Percentiles rank a stretch among this genome's conserved stretches.
Conservation (phyloP, 345 rosid species). For the Populus simonii region DNA sequence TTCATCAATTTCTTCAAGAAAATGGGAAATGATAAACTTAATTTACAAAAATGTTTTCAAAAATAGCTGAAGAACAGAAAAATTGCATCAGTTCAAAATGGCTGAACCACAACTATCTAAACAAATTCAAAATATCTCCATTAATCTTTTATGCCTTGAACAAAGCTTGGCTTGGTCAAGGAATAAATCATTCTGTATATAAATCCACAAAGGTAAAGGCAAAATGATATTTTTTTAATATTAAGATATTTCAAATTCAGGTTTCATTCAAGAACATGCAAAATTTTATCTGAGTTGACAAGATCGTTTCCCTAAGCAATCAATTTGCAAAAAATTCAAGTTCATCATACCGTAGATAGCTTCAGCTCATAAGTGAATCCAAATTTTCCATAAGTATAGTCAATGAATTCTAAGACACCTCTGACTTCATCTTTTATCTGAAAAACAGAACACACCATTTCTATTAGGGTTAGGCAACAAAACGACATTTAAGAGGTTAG, state of each 20-base stretch:
- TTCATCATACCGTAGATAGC: slow-evolving; percentile 72
- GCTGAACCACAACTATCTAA: neutral
- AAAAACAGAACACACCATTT: slow-evolving; percentile 18
- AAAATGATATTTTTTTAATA: neutral
- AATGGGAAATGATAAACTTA: neutral
- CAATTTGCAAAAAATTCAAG: neutral
- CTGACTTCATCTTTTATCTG: slow-evolving; percentile 85
- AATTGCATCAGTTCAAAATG: neutral
- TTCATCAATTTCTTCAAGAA: neutral
- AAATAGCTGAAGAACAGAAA: neutral
- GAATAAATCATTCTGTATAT: neutral
- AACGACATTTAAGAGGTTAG: neutral
- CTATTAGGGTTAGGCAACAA: slow-evolving; percentile 2
- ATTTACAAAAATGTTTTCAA: neutral
- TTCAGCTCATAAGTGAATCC: slow-evolving; percentile 93
- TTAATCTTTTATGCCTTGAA: neutral
- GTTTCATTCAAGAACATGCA: neutral
- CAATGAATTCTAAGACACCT: slow-evolving; percentile 76
- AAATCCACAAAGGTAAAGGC: neutral
- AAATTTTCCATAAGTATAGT: slow-evolving; percentile 60
- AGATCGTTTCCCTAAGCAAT: neutral
- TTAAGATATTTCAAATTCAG: neutral
- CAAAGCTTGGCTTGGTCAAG: neutral
- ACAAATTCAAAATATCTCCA: neutral
- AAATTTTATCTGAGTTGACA: neutral